phyloP scores from a whole-genome alignment of 2,329 filamentous ascomycete species.

The Aureobasidium lini region DNA sequence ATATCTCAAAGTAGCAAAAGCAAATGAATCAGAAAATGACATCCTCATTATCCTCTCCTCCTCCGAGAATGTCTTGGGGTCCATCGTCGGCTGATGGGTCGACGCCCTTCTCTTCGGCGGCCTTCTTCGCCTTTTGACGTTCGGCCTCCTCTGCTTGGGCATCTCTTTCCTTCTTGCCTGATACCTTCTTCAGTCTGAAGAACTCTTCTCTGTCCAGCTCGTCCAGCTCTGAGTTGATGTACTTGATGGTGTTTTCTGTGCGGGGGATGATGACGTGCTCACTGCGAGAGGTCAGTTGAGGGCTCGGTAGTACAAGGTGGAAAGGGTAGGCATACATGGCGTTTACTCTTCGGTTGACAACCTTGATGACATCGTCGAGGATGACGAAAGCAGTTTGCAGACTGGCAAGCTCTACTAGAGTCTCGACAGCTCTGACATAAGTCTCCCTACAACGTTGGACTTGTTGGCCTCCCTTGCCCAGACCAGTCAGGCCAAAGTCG shows the following conservation, averaged over 20 bases:
- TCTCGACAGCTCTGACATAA: constrained; percentile 91
- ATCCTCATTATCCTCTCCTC: constrained; percentile 27
- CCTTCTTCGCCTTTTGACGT: constrained; percentile 20
- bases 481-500: constrained; percentile 89
- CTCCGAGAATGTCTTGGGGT: constrained; percentile 28
- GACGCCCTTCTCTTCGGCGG: constrained; percentile 14
- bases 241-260: constrained; percentile 99
- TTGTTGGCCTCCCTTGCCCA: constrained; percentile 96
- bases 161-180: constrained; percentile 57
- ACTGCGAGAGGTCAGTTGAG: constrained; percentile 35
- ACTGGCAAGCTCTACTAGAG: constrained; percentile 87
- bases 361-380: constrained; percentile 97
- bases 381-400: constrained; percentile 98
- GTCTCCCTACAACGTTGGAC: constrained; percentile 93
- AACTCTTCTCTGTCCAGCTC: constrained; percentile 98
- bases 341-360: constrained; percentile 96
- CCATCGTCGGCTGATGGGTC: constrained; percentile 15
- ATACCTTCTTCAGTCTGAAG: constrained; percentile 91
- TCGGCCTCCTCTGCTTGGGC: constrained; percentile 33
- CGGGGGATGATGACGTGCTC: constrained; percentile 95
- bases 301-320: constrained; percentile 18
- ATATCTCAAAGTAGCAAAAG: constrained; percentile 14
- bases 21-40: constrained; percentile 23
- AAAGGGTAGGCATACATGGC: constrained; percentile 64
- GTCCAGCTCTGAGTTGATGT: constrained; percentile 97